Base-by-base conservation (phyloP, 768 basidiomycete genomes). In the Suillus paluster region DNA sequence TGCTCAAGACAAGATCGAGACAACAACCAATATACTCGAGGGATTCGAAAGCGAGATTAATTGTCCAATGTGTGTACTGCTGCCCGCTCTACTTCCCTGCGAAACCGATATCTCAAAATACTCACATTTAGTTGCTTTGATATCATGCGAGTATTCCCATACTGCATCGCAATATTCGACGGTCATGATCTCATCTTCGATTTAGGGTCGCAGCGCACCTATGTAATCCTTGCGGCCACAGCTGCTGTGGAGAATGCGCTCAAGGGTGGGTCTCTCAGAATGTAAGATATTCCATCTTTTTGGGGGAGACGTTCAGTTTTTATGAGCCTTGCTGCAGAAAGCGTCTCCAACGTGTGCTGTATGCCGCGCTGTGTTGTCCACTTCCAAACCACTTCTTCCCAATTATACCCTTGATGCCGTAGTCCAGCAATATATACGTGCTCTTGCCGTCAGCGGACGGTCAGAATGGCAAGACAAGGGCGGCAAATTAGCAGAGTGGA, bases 171-270 rank as follows among this genome's bases (percentile, higher is more conserved):
- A 15, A 34, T 15, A 17, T 19, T 42, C 62, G 34, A 12, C 27
- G 38, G 46, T 59, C 27, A 48, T 44, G 44, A 58, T 61, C n/a
- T 64, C 57, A 58, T 38, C 46, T n/a, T 45, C 21, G 27, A n/a
- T 59, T 15, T 63, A 91, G 90, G 59, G 87, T 83, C 38, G 83
- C 81, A 36, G 79, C 88, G 4, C 86, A 91, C 69, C 63, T 86
- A 30, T 80, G 83, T 25, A 89, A 86, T 68, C 88, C 90, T 3
- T 92, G 91, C 66, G 91, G 91, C 14, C 91, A 92, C 68, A 86
- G 84, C 27, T 83, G 83, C 63, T 92, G 91, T 61, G 91, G 87
- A 9, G 80, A 84, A 45, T 92, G 91, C 68, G 84, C 83, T 12
- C 80, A 82, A 74, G 72, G 78, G 60, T 92, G 90, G 90, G 75